Base-by-base conservation (phyloP, 805 yeast species). In the Kuraishia ogatae region DNA sequence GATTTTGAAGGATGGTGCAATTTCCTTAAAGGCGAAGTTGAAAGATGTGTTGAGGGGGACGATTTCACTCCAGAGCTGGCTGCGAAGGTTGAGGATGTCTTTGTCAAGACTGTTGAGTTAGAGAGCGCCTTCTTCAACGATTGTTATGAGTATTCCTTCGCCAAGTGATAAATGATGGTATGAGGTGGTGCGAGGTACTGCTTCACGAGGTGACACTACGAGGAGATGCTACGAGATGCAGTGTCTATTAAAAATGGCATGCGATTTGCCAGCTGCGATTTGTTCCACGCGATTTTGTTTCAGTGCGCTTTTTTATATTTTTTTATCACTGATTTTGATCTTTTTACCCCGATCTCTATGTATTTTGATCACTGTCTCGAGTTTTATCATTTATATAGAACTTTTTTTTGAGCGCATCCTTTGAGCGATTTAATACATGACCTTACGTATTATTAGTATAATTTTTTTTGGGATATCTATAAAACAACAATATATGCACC, bases 51-150 rank as follows among this genome's bases (percentile, higher is more conserved):
- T 23, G 52, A 11, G 13, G 52, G 19, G 7, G 51, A 47, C 15
- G 53, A 50, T 21, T 62, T 52, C 51, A 72, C 57, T 52, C 71
- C 62, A 57, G 62, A 52, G 55, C 61, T 53, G 51, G 73, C 57
- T 52, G 72, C 62, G 57, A 62, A 53, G 55, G 68, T 61, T 61
- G 68, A 53, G 59, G 67, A 59, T 2, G 61, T 67, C 15, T 77
- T 77, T 56, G 64, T 58, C 19, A 64, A 65, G 50, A 69, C 75
- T 20, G 55, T 78, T 11, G 61, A 75, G 11, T 61, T 71, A 29
- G 84, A 80, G 56, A 66, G 66, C 35, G 72, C 62, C 2, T 80
- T 80, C 62, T 80, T 80, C 59, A 76, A 78, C 2, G 71, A 69
- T 7, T 78, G 84, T 60, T 79, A 75, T 64, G 58, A 66, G 17